Conservation (phyloP, 352 stramenopile species). For the Thalassiosira hispida region DNA sequence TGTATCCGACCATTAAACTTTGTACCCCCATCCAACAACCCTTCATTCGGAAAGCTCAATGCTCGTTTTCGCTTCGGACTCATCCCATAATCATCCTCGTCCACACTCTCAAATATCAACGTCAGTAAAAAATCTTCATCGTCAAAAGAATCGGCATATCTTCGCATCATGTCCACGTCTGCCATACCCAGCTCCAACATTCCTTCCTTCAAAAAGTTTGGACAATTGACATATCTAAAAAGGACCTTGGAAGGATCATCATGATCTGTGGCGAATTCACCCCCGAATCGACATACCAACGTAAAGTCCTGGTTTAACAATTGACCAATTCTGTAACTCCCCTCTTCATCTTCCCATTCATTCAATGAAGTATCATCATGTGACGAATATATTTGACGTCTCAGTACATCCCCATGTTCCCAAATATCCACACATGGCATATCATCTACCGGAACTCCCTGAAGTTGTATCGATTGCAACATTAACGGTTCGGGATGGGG, state of each 20-base stretch:
- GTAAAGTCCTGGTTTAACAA: constrained; percentile 83
- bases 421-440: constrained; percentile 86
- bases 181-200: constrained; percentile 64
- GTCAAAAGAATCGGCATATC: constrained; percentile 78
- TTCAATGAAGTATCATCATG: constrained; percentile 44
- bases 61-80: neutral
- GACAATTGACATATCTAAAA: constrained; percentile 82
- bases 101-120: constrained; percentile 71
- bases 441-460: constrained; percentile 86
- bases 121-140: constrained; percentile 80
- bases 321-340: constrained; percentile 75
- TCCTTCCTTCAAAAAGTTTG: constrained; percentile 72
- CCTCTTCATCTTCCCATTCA: constrained; percentile 82
- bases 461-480: constrained; percentile 71
- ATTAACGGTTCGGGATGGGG: constrained; percentile 68
- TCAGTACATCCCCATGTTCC: constrained; percentile 59
- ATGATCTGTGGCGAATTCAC: constrained; percentile 65
- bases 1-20: constrained; percentile 44
- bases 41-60: neutral
- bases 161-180: constrained; percentile 84
- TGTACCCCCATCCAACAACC: constrained; percentile 4
- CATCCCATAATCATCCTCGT: constrained; percentile 7
- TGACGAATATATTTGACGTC: constrained; percentile 57
- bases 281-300: constrained; percentile 85
- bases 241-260: constrained; percentile 79